Evolutionary conservation across 768 basidiomycete species (phyloP).

Genomic region (Holtermannia corniformis): DNA sequence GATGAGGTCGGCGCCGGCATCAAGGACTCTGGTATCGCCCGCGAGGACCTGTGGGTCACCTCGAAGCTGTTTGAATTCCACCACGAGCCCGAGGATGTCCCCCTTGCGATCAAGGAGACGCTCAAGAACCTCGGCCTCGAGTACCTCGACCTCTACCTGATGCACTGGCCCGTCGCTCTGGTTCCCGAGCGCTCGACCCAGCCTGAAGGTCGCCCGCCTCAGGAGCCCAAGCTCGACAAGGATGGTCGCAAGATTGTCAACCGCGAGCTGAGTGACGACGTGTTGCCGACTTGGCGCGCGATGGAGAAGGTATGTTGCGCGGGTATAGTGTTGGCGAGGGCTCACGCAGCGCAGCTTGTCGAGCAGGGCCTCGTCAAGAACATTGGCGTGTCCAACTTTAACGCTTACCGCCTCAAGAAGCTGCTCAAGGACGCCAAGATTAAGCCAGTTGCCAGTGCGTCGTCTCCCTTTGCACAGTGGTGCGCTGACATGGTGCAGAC

Average conservation of each 20-base stretch:
- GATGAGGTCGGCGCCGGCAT: constrained; percentile 62
- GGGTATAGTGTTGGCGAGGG: neutral
- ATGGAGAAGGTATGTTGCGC: constrained; percentile 47
- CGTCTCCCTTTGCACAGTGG: constrained; percentile 53
- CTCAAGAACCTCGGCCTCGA: constrained; percentile 41
- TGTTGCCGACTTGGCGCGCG: constrained; percentile 70
- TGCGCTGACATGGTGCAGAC: constrained; percentile 53
- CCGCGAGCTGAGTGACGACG: constrained; percentile 54
- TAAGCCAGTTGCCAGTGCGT: constrained; percentile 16
- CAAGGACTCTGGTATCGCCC: constrained; percentile 55
- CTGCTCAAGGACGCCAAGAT: constrained; percentile 17
- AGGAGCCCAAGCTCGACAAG: neutral
- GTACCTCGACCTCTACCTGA: constrained; percentile 71
- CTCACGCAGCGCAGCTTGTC: constrained; percentile 48
- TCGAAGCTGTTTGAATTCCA: constrained; percentile 45
- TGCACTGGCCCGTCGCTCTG: constrained; percentile 54
- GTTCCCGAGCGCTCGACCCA: neutral
- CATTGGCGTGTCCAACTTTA: constrained; percentile 80
- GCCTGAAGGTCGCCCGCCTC: constrained; percentile 2
- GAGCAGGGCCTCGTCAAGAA: constrained; percentile 66
- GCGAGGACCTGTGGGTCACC: constrained; percentile 62
- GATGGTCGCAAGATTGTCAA: constrained; percentile 43
- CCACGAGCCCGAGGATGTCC: constrained; percentile 65
- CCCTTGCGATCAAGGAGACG: constrained; percentile 56
- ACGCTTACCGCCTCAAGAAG: constrained; percentile 47